Evolutionary conservation across 2,329 filamentous ascomycete genomes (phyloP), one percentile per base, ranked within the genome.

Genomic region (Tetracladium maxilliforme): DNA sequence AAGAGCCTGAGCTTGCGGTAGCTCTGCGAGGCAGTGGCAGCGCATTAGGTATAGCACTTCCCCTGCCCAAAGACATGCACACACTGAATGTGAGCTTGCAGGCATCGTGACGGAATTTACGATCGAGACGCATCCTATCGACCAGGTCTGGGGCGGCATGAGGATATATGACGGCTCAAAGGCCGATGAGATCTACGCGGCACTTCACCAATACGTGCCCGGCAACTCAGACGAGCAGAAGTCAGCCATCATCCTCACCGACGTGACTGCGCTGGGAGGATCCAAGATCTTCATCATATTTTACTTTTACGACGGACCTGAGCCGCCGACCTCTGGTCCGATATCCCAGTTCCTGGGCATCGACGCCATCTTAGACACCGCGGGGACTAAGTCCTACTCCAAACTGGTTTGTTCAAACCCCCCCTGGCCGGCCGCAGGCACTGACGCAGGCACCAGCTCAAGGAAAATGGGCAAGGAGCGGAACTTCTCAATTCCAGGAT

Each of bases 81-180:
- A 21, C 11, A 31, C 12, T 21, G 13, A 16, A 22, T 31, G 7
- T 29, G 9, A 14, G 21, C 16, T 5, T 4, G 23, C 27, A 47
- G 45, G 45, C 13, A 49, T 52, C 24, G 39, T 48, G 7, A 48
- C 48, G 5, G 36, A 40, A 22, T 51, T 45, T 29, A 43, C 40
- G 6, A 29, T 48, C 21, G 36, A 42, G 27, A 37, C 44, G 2
- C 28, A 41, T 29, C 39, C 44, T 9, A 44, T 49, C 16, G 45
- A 38, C 14, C 28, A 49, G 23, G 42, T 54, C 12, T 56, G 49
- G 48, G 52, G 51, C 10, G 51, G 52, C 3, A 35, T 35, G 5
- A 42, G 48, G 4, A 25, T 45, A n/a, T 55, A 52, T 32, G 37
- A 33, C 14, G 29, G 22, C 4, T 31, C 22, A 7, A 32, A 49